A percentile compares a stretch with the other conserved stretches of the same genome.
Evolutionary conservation across 148 eudicot species (phyloP).

Genomic region (Fagopyrum homotropicum): DNA sequence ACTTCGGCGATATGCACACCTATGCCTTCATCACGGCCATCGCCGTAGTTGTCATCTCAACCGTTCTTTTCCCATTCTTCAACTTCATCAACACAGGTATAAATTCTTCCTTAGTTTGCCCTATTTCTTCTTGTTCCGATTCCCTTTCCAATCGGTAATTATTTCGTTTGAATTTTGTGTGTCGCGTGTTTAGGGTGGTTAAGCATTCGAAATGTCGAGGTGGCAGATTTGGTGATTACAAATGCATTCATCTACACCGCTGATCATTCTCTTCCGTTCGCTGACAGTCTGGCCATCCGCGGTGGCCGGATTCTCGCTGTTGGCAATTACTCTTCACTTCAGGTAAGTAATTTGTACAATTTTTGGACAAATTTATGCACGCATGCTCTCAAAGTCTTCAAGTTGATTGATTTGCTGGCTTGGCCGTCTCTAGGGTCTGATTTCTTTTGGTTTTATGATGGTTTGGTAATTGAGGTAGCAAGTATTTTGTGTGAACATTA

Average conservation of each 20-base stretch:
- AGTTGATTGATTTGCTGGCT: constrained; percentile 1
- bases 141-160: neutral
- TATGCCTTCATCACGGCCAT: constrained; percentile 13
- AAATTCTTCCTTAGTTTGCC: neutral
- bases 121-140: neutral
- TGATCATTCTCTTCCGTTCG: constrained; percentile 58
- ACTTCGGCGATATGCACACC: neutral
- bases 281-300: constrained; percentile 74
- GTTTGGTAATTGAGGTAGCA: neutral
- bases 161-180: neutral
- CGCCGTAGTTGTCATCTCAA: constrained; percentile 20
- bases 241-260: constrained; percentile 83
- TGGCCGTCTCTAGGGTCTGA: neutral
- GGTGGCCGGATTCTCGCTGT: constrained; percentile 48
- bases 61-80: constrained; percentile 15
- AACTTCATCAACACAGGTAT: constrained; percentile 13
- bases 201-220: constrained; percentile 17
- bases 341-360: constrained; percentile 30
- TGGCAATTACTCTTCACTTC: constrained; percentile 55
- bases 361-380: neutral
- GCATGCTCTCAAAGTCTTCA: neutral
- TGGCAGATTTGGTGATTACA: constrained; percentile 68
- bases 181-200: neutral
- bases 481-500: neutral
- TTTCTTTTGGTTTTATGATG: neutral